phyloP scores from a whole-genome alignment of 352 stramenopile species.

The Halophytophthora polymorphica region DNA sequence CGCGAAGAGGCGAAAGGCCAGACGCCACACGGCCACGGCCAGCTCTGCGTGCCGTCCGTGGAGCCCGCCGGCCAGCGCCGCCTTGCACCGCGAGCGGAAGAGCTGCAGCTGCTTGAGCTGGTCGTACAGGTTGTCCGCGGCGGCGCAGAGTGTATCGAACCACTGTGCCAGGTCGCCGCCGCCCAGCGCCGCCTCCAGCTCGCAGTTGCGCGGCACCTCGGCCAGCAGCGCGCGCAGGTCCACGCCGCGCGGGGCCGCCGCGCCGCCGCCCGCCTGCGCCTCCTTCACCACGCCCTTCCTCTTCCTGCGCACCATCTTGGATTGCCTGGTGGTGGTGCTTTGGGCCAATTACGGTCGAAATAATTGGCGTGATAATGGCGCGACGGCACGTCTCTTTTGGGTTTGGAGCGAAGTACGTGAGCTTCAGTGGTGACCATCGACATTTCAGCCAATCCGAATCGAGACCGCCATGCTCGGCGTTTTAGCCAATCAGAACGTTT shows the following conservation, averaged over 20 bases:
- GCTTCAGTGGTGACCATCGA: no score
- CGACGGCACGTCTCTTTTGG: no score
- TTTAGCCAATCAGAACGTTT: no score
- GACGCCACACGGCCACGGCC: slow-evolving; percentile 35
- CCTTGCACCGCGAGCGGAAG: slow-evolving; percentile 59
- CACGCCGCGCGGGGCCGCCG: slow-evolving; percentile 26
- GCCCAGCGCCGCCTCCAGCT: slow-evolving; percentile 31
- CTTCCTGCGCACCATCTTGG: slow-evolving; percentile 88
- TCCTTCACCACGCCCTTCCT: slow-evolving; percentile 70
- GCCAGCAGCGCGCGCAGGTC: slow-evolving; percentile 28
- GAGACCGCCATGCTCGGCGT: no score
- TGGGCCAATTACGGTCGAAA: no score
- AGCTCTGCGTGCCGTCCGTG: slow-evolving; percentile 22
- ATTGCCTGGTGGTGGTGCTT: no score
- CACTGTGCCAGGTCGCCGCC: slow-evolving; percentile 35
- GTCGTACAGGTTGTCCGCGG: slow-evolving; percentile 40
- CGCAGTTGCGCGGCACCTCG: slow-evolving; percentile 29
- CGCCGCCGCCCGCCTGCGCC: slow-evolving; percentile 21
- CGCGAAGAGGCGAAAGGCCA: slow-evolving; percentile 66
- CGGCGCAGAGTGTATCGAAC: slow-evolving; percentile 37
- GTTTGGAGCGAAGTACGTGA: no score
- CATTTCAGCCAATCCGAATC: no score
- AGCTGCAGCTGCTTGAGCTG: slow-evolving; percentile 76
- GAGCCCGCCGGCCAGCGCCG: slow-evolving; percentile 9
- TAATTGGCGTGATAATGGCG: no score